Evolutionary conservation across 805 yeast species (phyloP).

Genomic region (Komagataella pastoris): DNA sequence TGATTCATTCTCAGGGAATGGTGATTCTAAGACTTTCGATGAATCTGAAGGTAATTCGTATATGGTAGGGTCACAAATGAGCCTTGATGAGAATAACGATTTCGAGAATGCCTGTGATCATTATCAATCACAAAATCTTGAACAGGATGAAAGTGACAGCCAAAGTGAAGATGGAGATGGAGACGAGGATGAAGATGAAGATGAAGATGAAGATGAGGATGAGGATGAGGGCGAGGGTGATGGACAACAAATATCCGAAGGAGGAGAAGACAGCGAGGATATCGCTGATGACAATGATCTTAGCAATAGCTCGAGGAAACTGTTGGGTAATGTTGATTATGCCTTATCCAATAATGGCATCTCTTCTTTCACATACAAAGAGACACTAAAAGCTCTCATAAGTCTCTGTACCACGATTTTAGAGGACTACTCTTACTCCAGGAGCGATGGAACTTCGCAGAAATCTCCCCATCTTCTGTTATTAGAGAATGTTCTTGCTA

Average conservation of each 20-base stretch:
- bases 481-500: not conserved
- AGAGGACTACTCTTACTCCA: not conserved
- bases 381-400: slow-evolving; percentile 7
- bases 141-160: slow-evolving; percentile 1
- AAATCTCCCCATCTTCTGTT: not conserved
- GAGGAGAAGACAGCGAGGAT: slow-evolving; percentile 12
- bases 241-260: slow-evolving; percentile 8
- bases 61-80: not conserved
- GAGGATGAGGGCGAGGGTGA: slow-evolving; percentile 6
- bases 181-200: slow-evolving; percentile 1
- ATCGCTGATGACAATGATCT: slow-evolving; percentile 19
- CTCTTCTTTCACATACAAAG: not conserved
- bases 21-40: not conserved
- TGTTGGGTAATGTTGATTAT: slow-evolving; percentile 4
- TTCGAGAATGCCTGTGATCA: not conserved
- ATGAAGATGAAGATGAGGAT: slow-evolving; percentile 5
- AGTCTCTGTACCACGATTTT: slow-evolving; percentile 9
- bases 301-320: slow-evolving; percentile 1
- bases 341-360: slow-evolving; percentile 6
- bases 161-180: not conserved
- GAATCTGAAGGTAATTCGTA: not conserved
- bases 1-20: slow-evolving; percentile 1
- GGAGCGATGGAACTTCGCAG: not conserved
- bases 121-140: not conserved
- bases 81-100: not conserved